These are phyloP conservation scores for Exophiala mesophila DNA, from an alignment of 2,329 filamentous ascomycete species.

Conservation along the genomic window DNA sequence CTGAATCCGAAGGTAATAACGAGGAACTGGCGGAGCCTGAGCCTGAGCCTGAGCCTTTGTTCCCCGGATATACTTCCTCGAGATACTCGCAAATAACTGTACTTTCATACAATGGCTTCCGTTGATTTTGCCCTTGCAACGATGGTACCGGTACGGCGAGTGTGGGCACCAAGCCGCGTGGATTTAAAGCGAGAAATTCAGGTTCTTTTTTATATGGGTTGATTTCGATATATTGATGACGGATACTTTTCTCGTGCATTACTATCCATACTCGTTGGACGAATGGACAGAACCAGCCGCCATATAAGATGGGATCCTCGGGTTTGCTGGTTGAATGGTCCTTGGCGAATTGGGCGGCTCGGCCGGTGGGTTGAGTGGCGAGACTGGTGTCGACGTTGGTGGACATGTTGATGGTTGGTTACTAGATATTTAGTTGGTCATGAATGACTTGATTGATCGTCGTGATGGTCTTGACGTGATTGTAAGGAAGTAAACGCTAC, in stretches of 20 bases:
- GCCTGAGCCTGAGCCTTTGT: constrained; percentile 37
- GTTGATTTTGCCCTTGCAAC: not conserved
- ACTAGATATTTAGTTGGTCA: no score
- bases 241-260: constrained; percentile 66
- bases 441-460: no score
- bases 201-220: constrained; percentile 72
- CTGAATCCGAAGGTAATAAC: constrained; percentile 19
- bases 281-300: constrained; percentile 65
- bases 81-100: constrained; percentile 70
- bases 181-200: constrained; percentile 67
- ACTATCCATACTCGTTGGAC: constrained; percentile 71
- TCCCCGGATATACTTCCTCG: constrained; percentile 61
- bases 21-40: constrained; percentile 53
- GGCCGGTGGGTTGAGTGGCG: constrained; percentile 42
- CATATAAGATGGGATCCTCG: constrained; percentile 56
- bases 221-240: constrained; percentile 73
- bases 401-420: no score
- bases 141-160: constrained; percentile 43
- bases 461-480: no score
- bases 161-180: constrained; percentile 70
- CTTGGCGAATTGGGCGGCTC: constrained; percentile 36
- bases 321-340: constrained; percentile 32
- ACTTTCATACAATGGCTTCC: constrained; percentile 63
- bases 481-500: no score
- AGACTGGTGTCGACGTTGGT: constrained; percentile 39